A percentile compares a stretch with the other conserved stretches of the same genome.
Conservation (phyloP, 1,139 yeast genomes). For the Blastobotrys apis region DNA sequence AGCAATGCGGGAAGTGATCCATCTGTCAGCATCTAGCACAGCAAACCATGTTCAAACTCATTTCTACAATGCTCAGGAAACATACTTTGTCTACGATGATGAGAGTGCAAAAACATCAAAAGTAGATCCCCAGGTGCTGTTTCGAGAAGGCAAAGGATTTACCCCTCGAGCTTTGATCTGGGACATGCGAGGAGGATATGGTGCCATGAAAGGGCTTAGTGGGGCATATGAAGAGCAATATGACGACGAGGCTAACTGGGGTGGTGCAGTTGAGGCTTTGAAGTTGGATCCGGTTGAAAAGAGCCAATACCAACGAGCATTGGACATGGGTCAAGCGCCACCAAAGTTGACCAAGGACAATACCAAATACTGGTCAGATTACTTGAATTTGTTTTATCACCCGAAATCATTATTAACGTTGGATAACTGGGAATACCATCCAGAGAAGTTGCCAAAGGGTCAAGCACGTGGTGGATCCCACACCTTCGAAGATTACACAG, state of each 20-base stretch:
- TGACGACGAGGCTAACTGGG: constrained; percentile 21
- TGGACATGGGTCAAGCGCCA: constrained; percentile 47
- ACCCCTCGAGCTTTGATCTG: constrained; percentile 76
- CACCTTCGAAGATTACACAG: constrained; percentile 40
- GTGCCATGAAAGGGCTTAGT: constrained; percentile 29
- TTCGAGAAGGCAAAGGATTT: constrained; percentile 52
- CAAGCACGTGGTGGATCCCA: constrained; percentile 36
- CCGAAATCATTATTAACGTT: constrained; percentile 57
- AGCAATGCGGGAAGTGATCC: constrained; percentile 77
- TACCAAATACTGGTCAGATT: constrained; percentile 79
- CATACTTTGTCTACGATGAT: constrained; percentile 51
- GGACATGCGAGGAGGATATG: constrained; percentile 52
- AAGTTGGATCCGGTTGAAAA: constrained; percentile 35
- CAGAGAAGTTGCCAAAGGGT: constrained; percentile 40
- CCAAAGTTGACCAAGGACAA: constrained; percentile 38
- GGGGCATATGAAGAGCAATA: constrained; percentile 22
- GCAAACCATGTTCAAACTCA: constrained; percentile 75
- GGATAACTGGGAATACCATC: constrained; percentile 53
- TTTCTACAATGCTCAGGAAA: constrained; percentile 74
- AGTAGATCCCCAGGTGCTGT: constrained; percentile 46
- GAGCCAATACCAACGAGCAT: constrained; percentile 56
- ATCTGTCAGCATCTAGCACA: constrained; percentile 62
- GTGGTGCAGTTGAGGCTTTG: constrained; percentile 12
- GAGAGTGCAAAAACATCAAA: constrained; percentile 35
- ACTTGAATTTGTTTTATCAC: constrained; percentile 59